Conservation (phyloP, 2,329 filamentous ascomycete genomes). For the Davidsoniella virescens region DNA sequence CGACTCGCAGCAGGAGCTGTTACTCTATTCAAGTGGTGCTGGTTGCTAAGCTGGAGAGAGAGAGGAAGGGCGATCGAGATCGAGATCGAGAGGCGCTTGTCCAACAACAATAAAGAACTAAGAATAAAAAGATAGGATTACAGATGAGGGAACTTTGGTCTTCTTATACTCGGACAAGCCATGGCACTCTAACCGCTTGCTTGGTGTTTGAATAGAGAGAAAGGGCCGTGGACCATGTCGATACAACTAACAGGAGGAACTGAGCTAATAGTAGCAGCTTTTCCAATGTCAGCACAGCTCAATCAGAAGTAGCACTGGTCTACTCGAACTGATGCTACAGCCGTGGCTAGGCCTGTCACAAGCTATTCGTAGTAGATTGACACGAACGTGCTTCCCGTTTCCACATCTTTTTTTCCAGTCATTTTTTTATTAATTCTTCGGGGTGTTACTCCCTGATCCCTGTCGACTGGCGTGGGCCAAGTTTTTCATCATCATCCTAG, state of each 20-base stretch:
- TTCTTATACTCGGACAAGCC: conserved; percentile 1
- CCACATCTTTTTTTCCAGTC: background rate
- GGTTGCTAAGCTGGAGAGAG: background rate
- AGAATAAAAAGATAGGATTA: background rate
- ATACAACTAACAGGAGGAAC: too few species aligned
- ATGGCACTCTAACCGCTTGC: background rate
- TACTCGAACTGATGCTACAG: too few species aligned
- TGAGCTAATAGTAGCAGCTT: too few species aligned
- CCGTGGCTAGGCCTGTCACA: background rate
- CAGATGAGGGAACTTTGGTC: conserved; percentile 1
- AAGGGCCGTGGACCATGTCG: too few species aligned
- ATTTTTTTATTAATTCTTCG: too few species aligned
- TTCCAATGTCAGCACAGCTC: background rate
- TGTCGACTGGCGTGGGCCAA: too few species aligned
- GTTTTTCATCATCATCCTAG: background rate
- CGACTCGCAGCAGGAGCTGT: background rate
- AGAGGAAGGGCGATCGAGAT: background rate
- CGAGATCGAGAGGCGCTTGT: background rate
- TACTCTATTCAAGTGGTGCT: too few species aligned
- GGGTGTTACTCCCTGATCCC: too few species aligned
- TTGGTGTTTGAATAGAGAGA: too few species aligned
- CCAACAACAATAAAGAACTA: background rate
- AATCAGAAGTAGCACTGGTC: background rate
- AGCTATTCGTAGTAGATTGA: background rate
- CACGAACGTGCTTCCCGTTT: background rate